Base-by-base conservation (phyloP, 2,329 filamentous ascomycete species). In the Colletotrichum sp. region DNA sequence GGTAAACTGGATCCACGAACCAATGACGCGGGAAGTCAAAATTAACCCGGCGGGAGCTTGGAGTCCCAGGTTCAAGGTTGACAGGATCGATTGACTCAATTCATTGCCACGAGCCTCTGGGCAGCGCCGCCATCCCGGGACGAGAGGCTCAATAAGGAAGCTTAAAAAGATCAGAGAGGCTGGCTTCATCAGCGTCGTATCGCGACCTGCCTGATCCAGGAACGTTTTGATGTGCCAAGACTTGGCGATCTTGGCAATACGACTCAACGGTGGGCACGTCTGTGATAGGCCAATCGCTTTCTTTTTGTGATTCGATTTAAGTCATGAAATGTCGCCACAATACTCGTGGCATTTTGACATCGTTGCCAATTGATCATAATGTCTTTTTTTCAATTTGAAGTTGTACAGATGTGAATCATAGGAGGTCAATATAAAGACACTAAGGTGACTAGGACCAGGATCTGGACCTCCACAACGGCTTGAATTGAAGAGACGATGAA, bases 191-290 rank as follows among this genome's bases (percentile, higher is more conserved):
- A 26, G 9, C 28, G 57, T 52, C 4, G 8, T 16, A 66, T 63
- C 34, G 18, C 55, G 63, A 68, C 73, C 69, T 68, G 73, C 69
- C 73, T 16, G 69, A 69, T 69, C 39, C 63, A 73, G 73, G 64
- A 76, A 63, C 64, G 73, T 71, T 44, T 4, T 21, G 3, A 64
- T 24, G 64, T 59, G 63, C 70, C 73, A 76, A 64, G 62, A 26
- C 36, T 34, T 44, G 21, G 62, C 18, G 13, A 24, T 64, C 62
- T 64, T 64, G 62, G 62, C 62, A 64, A 28, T 44, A 12, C 62
- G 12, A 44, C 62, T 16, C 24, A 64, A 21, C 62, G 8, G 62
- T 44, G 62, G 62, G 34, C 62, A 64, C 9, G 32, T 15, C 34
- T 10, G 5, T 44, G 21, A 64, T 64, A 44, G 62, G 62, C 0